These are phyloP conservation scores for Fragilariopsis cylindrus DNA, from an alignment of 108 stramenopile genomes.

Conservation along the genomic window DNA sequence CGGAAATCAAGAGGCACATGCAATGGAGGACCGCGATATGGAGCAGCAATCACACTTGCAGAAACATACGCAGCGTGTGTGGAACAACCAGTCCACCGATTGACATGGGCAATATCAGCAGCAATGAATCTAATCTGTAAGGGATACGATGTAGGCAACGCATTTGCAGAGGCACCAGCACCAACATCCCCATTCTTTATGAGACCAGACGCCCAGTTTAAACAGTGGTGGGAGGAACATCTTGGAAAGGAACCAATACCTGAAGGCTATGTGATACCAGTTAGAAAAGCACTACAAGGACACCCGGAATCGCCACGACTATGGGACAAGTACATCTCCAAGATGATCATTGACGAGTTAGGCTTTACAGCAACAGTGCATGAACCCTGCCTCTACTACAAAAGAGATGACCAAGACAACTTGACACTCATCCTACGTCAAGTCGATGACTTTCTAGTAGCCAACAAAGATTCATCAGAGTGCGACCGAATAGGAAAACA, in stretches of 20 bases:
- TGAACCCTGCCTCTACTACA: conserved; percentile 24
- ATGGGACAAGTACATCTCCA: background rate
- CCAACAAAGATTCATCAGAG: background rate
- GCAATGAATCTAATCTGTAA: conserved; percentile 6
- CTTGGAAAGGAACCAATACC: background rate
- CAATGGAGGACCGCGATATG: conserved; percentile 21
- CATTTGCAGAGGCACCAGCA: conserved; percentile 36
- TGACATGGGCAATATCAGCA: conserved; percentile 38
- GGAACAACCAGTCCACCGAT: conserved; percentile 31
- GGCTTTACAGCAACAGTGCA: conserved; percentile 33
- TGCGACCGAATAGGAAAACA: background rate
- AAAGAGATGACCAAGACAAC: background rate
- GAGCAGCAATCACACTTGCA: background rate
- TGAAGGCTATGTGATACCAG: conserved; percentile 23
- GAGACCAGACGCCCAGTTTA: conserved; percentile 29
- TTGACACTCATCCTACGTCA: background rate
- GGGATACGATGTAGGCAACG: conserved; percentile 44
- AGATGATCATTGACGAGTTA: conserved; percentile 21
- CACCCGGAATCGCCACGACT: conserved; percentile 16
- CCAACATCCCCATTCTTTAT: conserved; percentile 34
- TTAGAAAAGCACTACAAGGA: conserved; percentile 38
- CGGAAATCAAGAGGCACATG: conserved; percentile 18
- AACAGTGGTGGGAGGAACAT: conserved; percentile 29
- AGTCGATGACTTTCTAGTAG: conserved; percentile 1
- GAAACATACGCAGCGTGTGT: conserved; percentile 28